Base-by-base conservation (phyloP, 2,329 filamentous ascomycete species). In the Cytospora piceae region DNA sequence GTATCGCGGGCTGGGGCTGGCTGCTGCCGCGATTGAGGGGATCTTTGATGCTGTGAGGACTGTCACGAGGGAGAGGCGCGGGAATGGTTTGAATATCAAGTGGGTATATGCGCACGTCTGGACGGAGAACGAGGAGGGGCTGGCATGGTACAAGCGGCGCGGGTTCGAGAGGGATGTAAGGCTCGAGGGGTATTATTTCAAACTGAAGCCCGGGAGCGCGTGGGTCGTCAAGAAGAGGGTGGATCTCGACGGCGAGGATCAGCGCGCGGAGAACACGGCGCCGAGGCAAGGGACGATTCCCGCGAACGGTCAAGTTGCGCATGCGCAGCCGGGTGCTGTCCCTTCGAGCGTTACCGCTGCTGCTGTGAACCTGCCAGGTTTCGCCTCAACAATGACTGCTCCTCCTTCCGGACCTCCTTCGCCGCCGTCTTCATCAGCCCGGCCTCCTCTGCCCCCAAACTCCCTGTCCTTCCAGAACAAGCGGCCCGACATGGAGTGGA, bases 71-170 rank as follows among this genome's bases (percentile, higher is more conserved):
- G 53, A 60, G 27, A 22, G 34, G 32, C 53, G 22, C 20, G 49
- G 39, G 12, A 52, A 52, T 27, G 58, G 57, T n/a, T n/a, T 67
- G 42, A 37, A 51, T 15, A 61, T 68, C 15, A 42, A 52, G 22
- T 64, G 64, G 64, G 58, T 67, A 39, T 89, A 86, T 69, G 88
- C 88, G 5, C 88, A 90, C 73, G 88, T 90, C 20, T 90, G 88
- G 88, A 87, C 87, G 14, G 82, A 87, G 66, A 90, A 89, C 73
- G 81, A 83, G 2, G 87, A 89, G 24, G 88, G 83, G 0, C 75
- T 90, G 67, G 79, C 79, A 65, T 90, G 88, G 87, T 90, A 90
- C 75, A 72, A 78, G 37, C 79, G 80, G 29, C 81, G 85, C 12
- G 85, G 86, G 3, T 90, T 90, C 73, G 71, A 73, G 65, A 78